phyloP scores from a whole-genome alignment of 257 asterid species.

The Plantago elongata region DNA sequence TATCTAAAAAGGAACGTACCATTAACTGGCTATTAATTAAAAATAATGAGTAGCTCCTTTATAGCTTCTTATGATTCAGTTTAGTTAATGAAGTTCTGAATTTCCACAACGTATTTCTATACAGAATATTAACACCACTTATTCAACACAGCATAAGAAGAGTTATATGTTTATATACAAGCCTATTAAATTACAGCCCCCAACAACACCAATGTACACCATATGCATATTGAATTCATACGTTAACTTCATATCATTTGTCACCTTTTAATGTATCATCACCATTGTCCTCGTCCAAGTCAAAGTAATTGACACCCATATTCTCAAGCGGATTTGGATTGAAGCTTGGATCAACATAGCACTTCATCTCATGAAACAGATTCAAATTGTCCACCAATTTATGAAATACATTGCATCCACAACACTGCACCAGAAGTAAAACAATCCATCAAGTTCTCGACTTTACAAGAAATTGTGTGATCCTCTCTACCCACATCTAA shows the following conservation, averaged over 20 bases:
- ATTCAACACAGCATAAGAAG: constrained; percentile 16
- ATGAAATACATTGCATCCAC: constrained; percentile 93
- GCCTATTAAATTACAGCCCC: constrained; percentile 11
- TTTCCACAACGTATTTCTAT: constrained; percentile 4
- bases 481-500: too few species aligned
- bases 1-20: neutral
- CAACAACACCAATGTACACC: constrained; percentile 35
- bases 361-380: constrained; percentile 86
- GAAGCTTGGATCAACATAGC: constrained; percentile 81
- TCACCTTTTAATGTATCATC: constrained; percentile 48
- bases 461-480: too few species aligned
- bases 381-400: constrained; percentile 94
- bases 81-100: neutral
- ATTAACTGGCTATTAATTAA: neutral
- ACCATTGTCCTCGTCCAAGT: constrained; percentile 43
- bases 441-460: constrained; percentile 6
- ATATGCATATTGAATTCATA: constrained; percentile 5
- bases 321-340: constrained; percentile 50
- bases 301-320: constrained; percentile 50
- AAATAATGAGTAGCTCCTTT: neutral
- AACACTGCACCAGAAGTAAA: constrained; percentile 47
- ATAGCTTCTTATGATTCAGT: neutral
- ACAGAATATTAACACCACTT: constrained; percentile 10
- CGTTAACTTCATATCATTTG: neutral
- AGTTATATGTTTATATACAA: constrained; percentile 20